Evolutionary conservation across 805 yeast species (phyloP), one percentile per base, ranked within the genome.

Genomic region (Ogataea allantospora): DNA sequence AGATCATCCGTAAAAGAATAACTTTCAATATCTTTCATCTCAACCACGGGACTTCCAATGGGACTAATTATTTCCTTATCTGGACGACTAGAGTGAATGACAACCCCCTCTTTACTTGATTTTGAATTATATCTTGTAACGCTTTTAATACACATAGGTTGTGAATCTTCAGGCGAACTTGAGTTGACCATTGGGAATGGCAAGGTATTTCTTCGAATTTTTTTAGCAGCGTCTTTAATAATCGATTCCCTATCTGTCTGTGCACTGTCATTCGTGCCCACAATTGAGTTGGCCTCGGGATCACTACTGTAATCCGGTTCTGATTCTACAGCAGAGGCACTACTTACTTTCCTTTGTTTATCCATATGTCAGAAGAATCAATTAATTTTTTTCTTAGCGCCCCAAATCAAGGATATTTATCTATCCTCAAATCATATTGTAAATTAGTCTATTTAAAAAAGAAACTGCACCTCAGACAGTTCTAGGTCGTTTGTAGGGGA

Each of bases 141-240:
- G n/a, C 35, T 44, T 23, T 45, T 43, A 15, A 45, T 20, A 7
- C 32, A 17, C 14, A 41, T 19, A 4, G 23, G 24, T 14, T 18
- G 35, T 5, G 26, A 16, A 1, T 35, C 42, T 5, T 36, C 32
- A 4, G 34, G 23, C 6, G 33, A 3, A 7, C 24, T 15, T 14
- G 28, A 17, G 2, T 16, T 31, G 4, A 19, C 11, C 14, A 48
- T 27, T 5, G 50, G 50, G 14, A 48, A 45, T n/a, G 40, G 47
- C 43, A 48, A 22, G 5, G 50, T 48, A 32, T 27, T 43, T 30
- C 52, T 38, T 35, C 50, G 35, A n/a, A 34, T 17, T 13, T 29
- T 33, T 3, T 13, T 25, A 9, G 23, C 23, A 10, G 23, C 23
- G n/a, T 21, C 8, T 7, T 21, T 21, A 21, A 21, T 21, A 3